Evolutionary conservation across 768 basidiomycete species (phyloP).

Genomic region (Leccinum arenicola): DNA sequence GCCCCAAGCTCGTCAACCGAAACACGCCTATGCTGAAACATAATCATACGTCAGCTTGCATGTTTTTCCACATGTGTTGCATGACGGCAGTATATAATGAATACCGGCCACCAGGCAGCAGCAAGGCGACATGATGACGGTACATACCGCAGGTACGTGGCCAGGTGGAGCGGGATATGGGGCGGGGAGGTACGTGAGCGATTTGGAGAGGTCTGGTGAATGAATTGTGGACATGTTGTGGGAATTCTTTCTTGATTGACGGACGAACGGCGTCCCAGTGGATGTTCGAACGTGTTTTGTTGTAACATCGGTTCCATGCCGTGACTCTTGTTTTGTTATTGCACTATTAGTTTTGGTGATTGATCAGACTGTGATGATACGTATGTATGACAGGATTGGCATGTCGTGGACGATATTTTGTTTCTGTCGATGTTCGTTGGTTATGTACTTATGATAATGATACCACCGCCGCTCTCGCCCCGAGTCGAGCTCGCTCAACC

Average conservation of each 20-base stretch:
- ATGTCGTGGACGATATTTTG: no score
- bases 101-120: slow-evolving; percentile 20
- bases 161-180: slow-evolving; percentile 35
- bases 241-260: neutral
- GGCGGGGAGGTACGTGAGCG: slow-evolving; percentile 45
- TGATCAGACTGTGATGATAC: no score
- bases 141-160: slow-evolving; percentile 18
- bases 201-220: slow-evolving; percentile 34
- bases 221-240: neutral
- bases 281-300: neutral
- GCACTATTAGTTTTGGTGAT: neutral
- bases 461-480: no score
- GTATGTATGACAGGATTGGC: no score
- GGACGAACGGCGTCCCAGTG: neutral
- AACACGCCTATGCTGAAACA: slow-evolving; percentile 16
- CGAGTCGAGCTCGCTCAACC: no score
- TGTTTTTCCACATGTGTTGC: slow-evolving; percentile 11
- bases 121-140: slow-evolving; percentile 12
- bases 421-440: no score
- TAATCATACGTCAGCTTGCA: slow-evolving; percentile 11
- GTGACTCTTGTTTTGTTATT: neutral
- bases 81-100: slow-evolving; percentile 3
- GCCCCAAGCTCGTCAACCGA: slow-evolving; percentile 30
- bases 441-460: no score
- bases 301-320: neutral